Evolutionary conservation across 495 filamentous ascomycete species (phyloP).

Genomic region (Penicillium coffeae): DNA sequence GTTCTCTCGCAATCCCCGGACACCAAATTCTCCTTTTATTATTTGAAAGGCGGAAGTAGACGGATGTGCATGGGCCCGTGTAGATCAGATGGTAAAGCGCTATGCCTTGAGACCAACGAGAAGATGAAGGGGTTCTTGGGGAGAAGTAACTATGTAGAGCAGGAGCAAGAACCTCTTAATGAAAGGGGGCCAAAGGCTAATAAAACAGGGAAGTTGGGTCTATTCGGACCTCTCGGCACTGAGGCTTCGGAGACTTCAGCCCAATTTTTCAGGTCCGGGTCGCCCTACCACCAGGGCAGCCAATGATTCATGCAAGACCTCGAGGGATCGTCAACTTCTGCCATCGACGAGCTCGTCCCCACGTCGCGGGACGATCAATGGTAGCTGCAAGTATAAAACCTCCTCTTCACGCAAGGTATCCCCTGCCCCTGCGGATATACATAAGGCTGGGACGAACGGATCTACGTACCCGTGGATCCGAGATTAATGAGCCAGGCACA

Average conservation of each 20-base stretch:
- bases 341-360: not conserved
- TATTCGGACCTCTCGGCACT: not conserved
- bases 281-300: not conserved
- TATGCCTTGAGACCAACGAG: not conserved
- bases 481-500: not conserved
- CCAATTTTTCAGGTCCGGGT: not conserved
- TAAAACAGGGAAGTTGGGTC: not conserved
- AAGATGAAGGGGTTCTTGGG: not conserved
- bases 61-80: slow-evolving; percentile 10
- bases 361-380: not conserved
- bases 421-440: not conserved
- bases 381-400: slow-evolving; percentile 9
- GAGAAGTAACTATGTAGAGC: not conserved
- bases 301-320: too few relatives aligned
- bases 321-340: not conserved
- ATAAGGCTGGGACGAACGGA: not conserved
- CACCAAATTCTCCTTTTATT: too few relatives aligned
- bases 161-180: not conserved
- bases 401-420: not conserved
- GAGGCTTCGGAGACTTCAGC: not conserved
- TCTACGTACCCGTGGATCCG: not conserved
- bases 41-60: slow-evolving; percentile 8
- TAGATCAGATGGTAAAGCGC: not conserved
- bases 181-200: not conserved
- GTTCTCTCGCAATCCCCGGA: too few relatives aligned